Evolutionary conservation across 352 stramenopile genomes (phyloP).

Genomic region (Hyaloperonospora arabidopsidis): DNA sequence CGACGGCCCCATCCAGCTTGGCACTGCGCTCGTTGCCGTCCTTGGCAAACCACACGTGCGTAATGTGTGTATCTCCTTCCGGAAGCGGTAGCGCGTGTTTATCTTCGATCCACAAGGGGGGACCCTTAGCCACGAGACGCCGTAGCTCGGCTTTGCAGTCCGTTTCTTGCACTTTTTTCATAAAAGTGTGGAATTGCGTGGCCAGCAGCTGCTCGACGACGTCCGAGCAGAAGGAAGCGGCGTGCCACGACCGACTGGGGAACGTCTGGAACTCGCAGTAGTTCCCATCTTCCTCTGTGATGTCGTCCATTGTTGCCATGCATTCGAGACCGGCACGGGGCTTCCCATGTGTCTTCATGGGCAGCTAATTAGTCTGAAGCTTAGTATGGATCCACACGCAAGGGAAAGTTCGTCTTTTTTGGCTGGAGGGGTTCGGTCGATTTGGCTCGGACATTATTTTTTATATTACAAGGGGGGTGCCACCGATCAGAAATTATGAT

Average conservation of each 20-base stretch:
- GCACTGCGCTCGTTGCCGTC: slow-evolving; percentile 74
- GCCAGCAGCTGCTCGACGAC: slow-evolving; percentile 79
- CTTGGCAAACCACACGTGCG: slow-evolving; percentile 85
- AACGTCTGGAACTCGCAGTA: slow-evolving; percentile 90
- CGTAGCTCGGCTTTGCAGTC: slow-evolving; percentile 92
- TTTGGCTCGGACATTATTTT: no score
- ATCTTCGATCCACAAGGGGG: slow-evolving; percentile 90
- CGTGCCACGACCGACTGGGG: slow-evolving; percentile 85
- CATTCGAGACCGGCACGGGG: slow-evolving; percentile 86
- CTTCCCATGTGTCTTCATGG: slow-evolving; percentile 48
- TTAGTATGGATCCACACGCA: no score
- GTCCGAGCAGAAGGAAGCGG: slow-evolving; percentile 63
- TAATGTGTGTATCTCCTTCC: slow-evolving; percentile 87
- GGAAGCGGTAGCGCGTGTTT: slow-evolving; percentile 84
- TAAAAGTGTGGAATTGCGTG: slow-evolving; percentile 89
- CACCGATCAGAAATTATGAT: no score
- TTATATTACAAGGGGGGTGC: no score
- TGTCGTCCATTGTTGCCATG: slow-evolving; percentile 92
- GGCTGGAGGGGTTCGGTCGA: no score
- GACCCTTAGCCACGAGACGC: slow-evolving; percentile 84
- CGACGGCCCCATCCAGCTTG: slow-evolving; percentile 83
- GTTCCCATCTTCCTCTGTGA: slow-evolving; percentile 84
- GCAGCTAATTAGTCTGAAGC: no score
- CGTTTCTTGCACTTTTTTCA: slow-evolving; percentile 88
- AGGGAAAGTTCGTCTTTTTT: no score